Evolutionary conservation across 2,329 filamentous ascomycete species (phyloP).

Genomic region (Xylaria sp.): DNA sequence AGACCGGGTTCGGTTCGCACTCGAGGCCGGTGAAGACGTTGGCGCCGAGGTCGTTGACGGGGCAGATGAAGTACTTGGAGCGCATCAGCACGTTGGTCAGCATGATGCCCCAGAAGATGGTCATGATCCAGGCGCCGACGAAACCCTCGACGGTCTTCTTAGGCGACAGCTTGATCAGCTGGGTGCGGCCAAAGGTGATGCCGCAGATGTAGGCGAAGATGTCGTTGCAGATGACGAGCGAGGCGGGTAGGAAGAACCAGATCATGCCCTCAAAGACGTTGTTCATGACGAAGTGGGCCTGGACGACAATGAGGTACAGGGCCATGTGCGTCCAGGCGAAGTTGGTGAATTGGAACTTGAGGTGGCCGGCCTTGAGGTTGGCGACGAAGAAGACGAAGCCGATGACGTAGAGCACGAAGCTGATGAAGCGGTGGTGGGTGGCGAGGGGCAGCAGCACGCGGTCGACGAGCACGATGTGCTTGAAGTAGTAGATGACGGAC

Average conservation of each 20-base stretch:
- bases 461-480: constrained; percentile 96
- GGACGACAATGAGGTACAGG: constrained; percentile 94
- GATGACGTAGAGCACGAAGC: constrained; percentile 97
- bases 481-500: constrained; percentile 99
- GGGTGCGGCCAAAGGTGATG: constrained; percentile 94
- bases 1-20: constrained; percentile 92
- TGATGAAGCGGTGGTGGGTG: constrained; percentile 98
- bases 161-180: constrained; percentile 96
- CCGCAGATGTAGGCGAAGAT: constrained; percentile 98
- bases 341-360: constrained; percentile 98
- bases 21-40: constrained; percentile 91
- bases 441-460: constrained; percentile 91
- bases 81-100: constrained; percentile 87
- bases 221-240: constrained; percentile 97
- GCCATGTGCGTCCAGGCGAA: constrained; percentile 99
- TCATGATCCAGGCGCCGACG: constrained; percentile 95
- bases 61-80: constrained; percentile 98
- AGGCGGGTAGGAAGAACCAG: constrained; percentile 97
- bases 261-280: constrained; percentile 99
- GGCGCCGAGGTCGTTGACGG: constrained; percentile 93
- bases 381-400: constrained; percentile 98
- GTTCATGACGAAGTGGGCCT: constrained; percentile 99
- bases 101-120: constrained; percentile 82
- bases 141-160: constrained; percentile 99
- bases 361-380: constrained; percentile 93